Evolutionary conservation across 345 rosid genomes (phyloP), one percentile per base, ranked within the genome.

Genomic region (Populus tremula): DNA sequence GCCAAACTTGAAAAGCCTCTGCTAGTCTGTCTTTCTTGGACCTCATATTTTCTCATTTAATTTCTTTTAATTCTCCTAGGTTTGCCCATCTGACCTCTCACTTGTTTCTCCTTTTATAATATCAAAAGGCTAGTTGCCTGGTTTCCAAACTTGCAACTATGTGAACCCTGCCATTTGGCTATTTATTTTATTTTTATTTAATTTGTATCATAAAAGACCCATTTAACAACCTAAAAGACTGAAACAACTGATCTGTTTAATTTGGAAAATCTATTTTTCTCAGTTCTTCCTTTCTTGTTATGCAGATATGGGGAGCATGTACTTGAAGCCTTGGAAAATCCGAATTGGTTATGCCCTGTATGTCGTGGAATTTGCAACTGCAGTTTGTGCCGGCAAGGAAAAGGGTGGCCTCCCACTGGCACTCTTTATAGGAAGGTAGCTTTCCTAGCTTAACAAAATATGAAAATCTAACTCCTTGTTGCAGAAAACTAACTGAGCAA

Each of bases 341-440:
- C 91, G 13, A 80, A 87, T 67, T 96, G 99, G 98, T 64, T 76
- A 76, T 92, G 98, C 82, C 98, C 99, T 2, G 87, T 59, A 17
- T 96, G 99, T 71, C 94, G 94, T 0, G 99, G 93, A 56, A 96
- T 96, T 81, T 96, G 97, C 90, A 92, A 92, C 82, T 96, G 97
- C 84, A 96, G 99, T 85, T 79, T 93, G 5, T 96, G 98, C 81
- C 88, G 97, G 36, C 87, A 87, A 72, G 85, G 84, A 4, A 93
- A 90, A 80, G 99, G 98, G 61, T 92, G 92, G 94, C 78, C 85
- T 74, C 95, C 99, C 35, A 93, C 95, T 5, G 98, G 98, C 6
- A 0, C 80, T 31, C 87, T 94, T 77, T 92, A 90, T 84, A 88
- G 74, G 81, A 90, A 88, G 98, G 98, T 92, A 78, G 76, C 33